Percentiles rank a stretch among this genome's conserved stretches.
These are phyloP conservation scores for Mucor racemosus DNA, from an alignment of 371 early-diverging fungal genomes.

Conservation along the genomic window DNA sequence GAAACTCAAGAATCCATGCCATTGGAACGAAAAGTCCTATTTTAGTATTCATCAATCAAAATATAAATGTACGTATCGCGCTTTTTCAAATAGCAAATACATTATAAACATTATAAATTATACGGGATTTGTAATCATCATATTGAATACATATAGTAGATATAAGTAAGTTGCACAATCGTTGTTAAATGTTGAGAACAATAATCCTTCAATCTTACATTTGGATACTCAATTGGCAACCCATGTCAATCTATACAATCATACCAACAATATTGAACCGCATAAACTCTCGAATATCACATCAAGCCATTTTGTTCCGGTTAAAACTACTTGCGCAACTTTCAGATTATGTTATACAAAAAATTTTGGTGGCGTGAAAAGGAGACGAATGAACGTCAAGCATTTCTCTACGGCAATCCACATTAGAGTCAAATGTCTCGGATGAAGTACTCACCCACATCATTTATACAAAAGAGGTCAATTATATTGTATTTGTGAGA, in stretches of 20 bases:
- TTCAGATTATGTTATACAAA: neutral
- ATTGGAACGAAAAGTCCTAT: neutral
- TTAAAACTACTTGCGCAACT: neutral
- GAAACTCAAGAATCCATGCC: neutral
- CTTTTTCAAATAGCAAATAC: neutral
- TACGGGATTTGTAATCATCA: neutral
- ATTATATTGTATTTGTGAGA: neutral
- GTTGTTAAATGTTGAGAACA: too few species aligned
- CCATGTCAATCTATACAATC: too few species aligned
- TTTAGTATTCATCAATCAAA: neutral
- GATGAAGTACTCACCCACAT: conserved; percentile 8
- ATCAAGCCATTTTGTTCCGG: neutral
- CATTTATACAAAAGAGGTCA: neutral
- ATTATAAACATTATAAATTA: neutral
- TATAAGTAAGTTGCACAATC: too few species aligned
- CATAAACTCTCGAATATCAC: neutral
- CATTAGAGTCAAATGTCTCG: neutral
- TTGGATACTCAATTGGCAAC: too few species aligned
- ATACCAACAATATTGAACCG: neutral
- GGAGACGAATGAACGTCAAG: neutral
- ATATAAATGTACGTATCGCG: neutral
- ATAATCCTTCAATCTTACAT: too few species aligned
- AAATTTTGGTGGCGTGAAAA: neutral
- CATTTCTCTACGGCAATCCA: neutral
- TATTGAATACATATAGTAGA: too few species aligned